These are phyloP conservation scores for Magnusiomyces suaveolens DNA, from an alignment of 1,139 yeast species.

Conservation along the genomic window DNA sequence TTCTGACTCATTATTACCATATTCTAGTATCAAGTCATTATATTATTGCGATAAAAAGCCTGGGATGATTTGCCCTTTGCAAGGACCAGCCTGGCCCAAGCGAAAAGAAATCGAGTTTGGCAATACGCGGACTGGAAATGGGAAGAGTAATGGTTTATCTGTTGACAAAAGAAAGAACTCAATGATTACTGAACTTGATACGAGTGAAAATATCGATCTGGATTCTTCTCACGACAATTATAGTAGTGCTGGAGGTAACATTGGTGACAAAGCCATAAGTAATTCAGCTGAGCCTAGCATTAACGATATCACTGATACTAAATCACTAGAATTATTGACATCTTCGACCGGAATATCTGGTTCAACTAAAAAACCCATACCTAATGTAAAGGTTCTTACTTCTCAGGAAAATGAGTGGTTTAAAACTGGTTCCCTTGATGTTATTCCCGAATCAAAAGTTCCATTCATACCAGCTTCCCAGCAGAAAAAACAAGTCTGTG, in stretches of 20 bases:
- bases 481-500: constrained; percentile 3
- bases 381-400: not conserved
- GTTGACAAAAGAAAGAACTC: not conserved
- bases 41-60: not conserved
- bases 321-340: not conserved
- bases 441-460: not conserved
- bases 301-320: not conserved
- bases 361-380: not conserved
- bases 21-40: not conserved
- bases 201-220: not conserved
- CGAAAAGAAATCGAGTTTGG: not conserved
- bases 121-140: no score
- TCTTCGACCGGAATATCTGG: not conserved
- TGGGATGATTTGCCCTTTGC: not conserved
- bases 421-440: not conserved
- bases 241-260: not conserved
- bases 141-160: not conserved
- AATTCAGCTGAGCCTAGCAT: not conserved
- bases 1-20: not conserved
- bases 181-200: not conserved
- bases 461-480: not conserved
- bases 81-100: not conserved
- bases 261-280: not conserved
- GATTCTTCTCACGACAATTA: not conserved
- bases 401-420: not conserved